These are phyloP conservation scores for Oryza officinalis DNA, from an alignment of 176 grass and related monocot genomes.

Conservation along the genomic window DNA sequence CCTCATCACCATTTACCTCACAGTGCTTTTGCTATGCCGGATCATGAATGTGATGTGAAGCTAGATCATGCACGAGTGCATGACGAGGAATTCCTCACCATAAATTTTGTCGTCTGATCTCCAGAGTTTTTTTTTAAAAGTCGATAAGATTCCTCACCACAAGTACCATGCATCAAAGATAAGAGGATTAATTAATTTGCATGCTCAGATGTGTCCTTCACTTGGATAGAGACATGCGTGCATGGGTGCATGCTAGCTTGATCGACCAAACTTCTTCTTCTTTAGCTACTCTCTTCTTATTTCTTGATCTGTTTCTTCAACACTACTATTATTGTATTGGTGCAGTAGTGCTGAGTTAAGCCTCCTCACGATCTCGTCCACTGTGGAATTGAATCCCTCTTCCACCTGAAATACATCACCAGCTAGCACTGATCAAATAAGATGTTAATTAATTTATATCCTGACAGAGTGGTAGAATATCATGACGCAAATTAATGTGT, in stretches of 20 bases:
- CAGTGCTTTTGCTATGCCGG: not conserved
- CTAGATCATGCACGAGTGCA: not conserved
- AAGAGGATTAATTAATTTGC: constrained; percentile 11
- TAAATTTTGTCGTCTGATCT: not conserved
- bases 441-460: not conserved
- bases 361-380: constrained; percentile 57
- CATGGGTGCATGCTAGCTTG: not conserved
- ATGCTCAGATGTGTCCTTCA: constrained; percentile 1
- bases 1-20: constrained; percentile 8
- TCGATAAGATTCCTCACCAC: not conserved
- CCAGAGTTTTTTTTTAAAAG: not conserved
- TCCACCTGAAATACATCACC: constrained; percentile 44
- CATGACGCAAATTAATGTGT: not conserved
- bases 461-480: not conserved
- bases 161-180: not conserved
- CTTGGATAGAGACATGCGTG: not conserved
- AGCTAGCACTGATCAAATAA: not conserved
- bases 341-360: constrained; percentile 26
- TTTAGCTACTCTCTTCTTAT: not conserved
- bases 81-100: constrained; percentile 25
- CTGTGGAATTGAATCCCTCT: constrained; percentile 47
- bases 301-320: constrained; percentile 10
- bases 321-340: not conserved
- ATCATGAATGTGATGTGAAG: constrained; percentile 16
- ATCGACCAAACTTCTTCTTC: not conserved